Base-by-base conservation (phyloP, 2,329 filamentous ascomycete genomes). In the Corniculantispora saksenae region DNA sequence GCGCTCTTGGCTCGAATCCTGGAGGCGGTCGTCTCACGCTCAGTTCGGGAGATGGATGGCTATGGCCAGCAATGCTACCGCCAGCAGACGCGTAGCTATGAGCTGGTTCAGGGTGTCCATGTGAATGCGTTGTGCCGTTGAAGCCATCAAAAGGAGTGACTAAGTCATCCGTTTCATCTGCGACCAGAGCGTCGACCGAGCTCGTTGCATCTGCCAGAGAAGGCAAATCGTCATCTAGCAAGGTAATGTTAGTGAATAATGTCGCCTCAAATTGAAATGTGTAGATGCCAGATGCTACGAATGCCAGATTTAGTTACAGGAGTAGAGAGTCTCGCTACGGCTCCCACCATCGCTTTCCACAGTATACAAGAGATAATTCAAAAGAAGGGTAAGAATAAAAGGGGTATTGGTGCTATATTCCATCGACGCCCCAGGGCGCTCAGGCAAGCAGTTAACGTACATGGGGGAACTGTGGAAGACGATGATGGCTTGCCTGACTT, bases 101-200 rank as follows among this genome's bases (percentile, higher is more conserved):
- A 32, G 19, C 29, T 4, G 38, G 50, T 7, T 60, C 63, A 12
- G 56, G 56, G 27, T 64, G 63, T 5, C 48, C 63, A 35, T 59
- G 63, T 17, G 47, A 45, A 23, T 51, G 64, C 38, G 35, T 29
- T 38, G 63, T 68, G n/a, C 40, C 54, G 15, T 69, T 71, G 21
- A 71, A 65, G 9, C 51, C 55, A 2, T 43, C 54, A n/a, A 58
- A 58, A 1, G 51, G 32, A 3, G 40, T 17, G 35, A 19, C 27
- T 19, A 57, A 40, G 4, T 74, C 71, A n/a, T 85, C 54, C 5
- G 27, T 17, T 19, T 60, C 79, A 71, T 92, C 89, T 25, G 88
- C 86, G 15, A 92, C 89, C 4, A 92, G 78, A 3, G 88, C 88
- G 73, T 91, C 89, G 48, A 92, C 86, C n/a, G 85, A 88, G 51